These are phyloP conservation scores for Diaporthe sp. DNA, from an alignment of 2,329 filamentous ascomycete species.

Conservation along the genomic window DNA sequence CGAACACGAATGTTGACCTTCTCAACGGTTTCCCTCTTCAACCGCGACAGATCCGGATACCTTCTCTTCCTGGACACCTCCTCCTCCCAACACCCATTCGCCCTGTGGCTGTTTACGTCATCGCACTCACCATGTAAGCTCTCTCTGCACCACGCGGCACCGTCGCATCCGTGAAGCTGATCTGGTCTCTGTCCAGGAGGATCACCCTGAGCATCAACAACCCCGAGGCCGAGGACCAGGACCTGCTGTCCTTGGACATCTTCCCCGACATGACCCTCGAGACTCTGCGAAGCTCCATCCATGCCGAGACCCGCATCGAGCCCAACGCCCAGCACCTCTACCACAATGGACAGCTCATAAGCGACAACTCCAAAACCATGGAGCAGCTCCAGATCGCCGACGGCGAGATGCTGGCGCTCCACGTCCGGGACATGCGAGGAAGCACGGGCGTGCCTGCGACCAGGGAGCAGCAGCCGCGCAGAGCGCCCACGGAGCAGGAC, in stretches of 20 bases:
- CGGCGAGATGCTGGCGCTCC: slow-evolving; percentile 92
- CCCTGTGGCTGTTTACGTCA: slow-evolving; percentile 23
- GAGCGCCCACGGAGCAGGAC: slow-evolving; percentile 66
- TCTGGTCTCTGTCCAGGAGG: slow-evolving; percentile 69
- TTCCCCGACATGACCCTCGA: slow-evolving; percentile 85
- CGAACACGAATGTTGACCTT: not conserved
- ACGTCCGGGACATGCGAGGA: slow-evolving; percentile 75
- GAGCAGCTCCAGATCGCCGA: slow-evolving; percentile 85
- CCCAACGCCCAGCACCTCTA: slow-evolving; percentile 85
- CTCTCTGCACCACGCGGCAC: not conserved
- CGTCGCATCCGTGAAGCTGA: slow-evolving; percentile 35
- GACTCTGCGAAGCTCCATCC: slow-evolving; percentile 88
- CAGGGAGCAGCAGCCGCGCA: slow-evolving; percentile 49
- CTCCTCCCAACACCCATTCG: slow-evolving; percentile 2
- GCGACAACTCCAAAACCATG: slow-evolving; percentile 83
- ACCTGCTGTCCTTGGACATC: slow-evolving; percentile 86
- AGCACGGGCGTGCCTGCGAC: slow-evolving; percentile 56
- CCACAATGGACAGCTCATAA: slow-evolving; percentile 87
- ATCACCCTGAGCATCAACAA: slow-evolving; percentile 89
- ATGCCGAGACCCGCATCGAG: slow-evolving; percentile 84
- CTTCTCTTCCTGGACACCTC: not conserved
- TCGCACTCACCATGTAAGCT: slow-evolving; percentile 16
- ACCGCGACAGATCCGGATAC: not conserved
- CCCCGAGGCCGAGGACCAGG: slow-evolving; percentile 77
- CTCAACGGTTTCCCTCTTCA: not conserved